Percentiles rank a stretch among this genome's conserved stretches.
Conservation (phyloP, 345 rosid species). For the Acer saccharum region DNA sequence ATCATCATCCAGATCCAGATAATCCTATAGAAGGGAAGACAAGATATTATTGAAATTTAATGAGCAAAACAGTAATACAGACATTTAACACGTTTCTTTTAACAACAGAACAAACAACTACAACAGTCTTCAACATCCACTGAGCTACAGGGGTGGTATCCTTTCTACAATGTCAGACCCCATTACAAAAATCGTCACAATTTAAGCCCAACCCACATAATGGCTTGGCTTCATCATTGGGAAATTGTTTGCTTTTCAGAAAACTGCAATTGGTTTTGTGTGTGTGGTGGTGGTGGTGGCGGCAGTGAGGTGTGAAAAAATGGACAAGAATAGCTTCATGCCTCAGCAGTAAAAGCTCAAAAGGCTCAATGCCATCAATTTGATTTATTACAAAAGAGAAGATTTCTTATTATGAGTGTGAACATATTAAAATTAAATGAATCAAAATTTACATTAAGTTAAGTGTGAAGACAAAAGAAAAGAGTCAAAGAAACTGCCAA, state of each 20-base stretch:
- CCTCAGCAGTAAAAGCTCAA: neutral
- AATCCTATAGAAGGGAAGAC: conserved; percentile 50
- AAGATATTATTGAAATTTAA: neutral
- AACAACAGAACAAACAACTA: neutral
- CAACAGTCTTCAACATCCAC: neutral
- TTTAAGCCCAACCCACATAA: neutral
- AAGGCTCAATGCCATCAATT: neutral
- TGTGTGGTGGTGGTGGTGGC: neutral
- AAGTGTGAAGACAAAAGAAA: neutral
- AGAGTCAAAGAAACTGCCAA: neutral
- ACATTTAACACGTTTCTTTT: neutral
- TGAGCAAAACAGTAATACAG: neutral
- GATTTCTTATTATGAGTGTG: neutral
- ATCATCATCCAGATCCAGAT: conserved; percentile 74
- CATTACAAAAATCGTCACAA: neutral
- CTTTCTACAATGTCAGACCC: neutral
- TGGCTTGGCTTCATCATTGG: neutral
- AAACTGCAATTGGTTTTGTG: neutral
- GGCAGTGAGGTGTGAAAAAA: neutral
- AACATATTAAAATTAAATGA: neutral
- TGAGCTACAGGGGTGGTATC: neutral
- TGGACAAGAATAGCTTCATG: neutral
- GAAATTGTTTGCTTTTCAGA: neutral
- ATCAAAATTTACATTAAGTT: neutral
- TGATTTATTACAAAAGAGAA: neutral